Evolutionary conservation across 345 rosid species (phyloP), one percentile per base, ranked within the genome.

Genomic region (Clarkia xantiana): DNA sequence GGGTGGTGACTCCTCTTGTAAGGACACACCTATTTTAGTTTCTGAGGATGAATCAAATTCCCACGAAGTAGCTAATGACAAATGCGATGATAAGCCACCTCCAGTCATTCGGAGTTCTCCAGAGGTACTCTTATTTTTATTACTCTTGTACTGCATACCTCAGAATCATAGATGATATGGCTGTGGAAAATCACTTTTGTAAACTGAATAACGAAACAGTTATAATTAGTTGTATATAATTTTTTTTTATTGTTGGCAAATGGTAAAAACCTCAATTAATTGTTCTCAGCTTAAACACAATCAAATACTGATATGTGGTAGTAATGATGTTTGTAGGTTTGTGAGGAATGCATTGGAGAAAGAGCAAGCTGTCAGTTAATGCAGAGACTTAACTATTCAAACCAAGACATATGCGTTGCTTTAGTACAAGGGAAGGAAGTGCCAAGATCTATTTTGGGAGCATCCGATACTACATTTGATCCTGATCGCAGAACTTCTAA

Each of bases 301-400:
- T n/a, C n/a, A n/a, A n/a, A n/a, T n/a, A n/a, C n/a, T n/a, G n/a
- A n/a, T n/a, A n/a, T n/a, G n/a, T n/a, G n/a, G n/a, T n/a, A n/a
- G 40, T 42, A 8, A 14, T 40, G 14, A 20, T 59, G 62, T 53
- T 49, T 55, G 63, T 62, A 91, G 98, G 59, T 78, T 44, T 91
- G 98, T 44, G 89, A 72, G 69, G 85, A 70, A 42, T 91, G 98
- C 80, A 80, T 86, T 29, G 98, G 98, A 66, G 98, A 91, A 53
- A 76, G 78, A 71, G 96, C 85, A 61, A 84, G 94, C 75, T 78
- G 86, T 44, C 84, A 81, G 67, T 69, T 91, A 73, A 80, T 84
- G 84, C 71, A 72, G 69, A 91, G 80, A 66, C 94, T 91, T 58
- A 84, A 67, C 60, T 86, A 91, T 67, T 71, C 69, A 36, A 64